Evolutionary conservation across 345 rosid genomes (phyloP), one percentile per base, ranked within the genome.

Genomic region (Euphorbia tirucalli): DNA sequence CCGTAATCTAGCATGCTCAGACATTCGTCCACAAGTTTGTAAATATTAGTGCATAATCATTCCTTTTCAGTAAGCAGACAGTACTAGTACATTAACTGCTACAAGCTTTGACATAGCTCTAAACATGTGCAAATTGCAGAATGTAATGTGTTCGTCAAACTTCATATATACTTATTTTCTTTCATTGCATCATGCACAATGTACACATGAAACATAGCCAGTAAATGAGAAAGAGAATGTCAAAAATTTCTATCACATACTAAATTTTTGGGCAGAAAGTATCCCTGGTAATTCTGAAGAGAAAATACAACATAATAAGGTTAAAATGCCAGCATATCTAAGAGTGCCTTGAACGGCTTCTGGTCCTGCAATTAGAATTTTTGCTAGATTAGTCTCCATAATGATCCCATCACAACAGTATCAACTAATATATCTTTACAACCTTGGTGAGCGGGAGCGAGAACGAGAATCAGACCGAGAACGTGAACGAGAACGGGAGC

Each of bases 261-360:
- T 18, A 25, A 43, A 16, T 35, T 66, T 28, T 27, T 9, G 15
- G 57, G 39, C 24, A 7, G 52, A 48, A 49, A 27, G 21, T 9
- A 24, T 24, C 31, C 2, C 24, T 16, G 24, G 27, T 44, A 44
- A 39, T 54, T 15, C 0, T 37, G 28, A 24, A 35, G 61, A 39
- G 10, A 71, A 21, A 18, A 54, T 24, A 72, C 14, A 19, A 44
- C n/a, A 21, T 41, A 46, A 46, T 46, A 11, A 46, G 16, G 11
- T 56, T 22, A 1, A 2, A 24, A 43, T 28, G 25, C 37, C 24
- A 55, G 31, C 16, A n/a, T 22, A 70, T 61, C 62, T n/a, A 66
- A 75, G 84, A 89, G 74, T 88, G 81, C 83, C 87, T 93, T 49
- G 94, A 82, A 27, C 85, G 78, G 84, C 93, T 87, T 75, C 89